These are phyloP conservation scores for Puccinia hordei DNA, from an alignment of 1,284 basidiomycete species.

Conservation along the genomic window DNA sequence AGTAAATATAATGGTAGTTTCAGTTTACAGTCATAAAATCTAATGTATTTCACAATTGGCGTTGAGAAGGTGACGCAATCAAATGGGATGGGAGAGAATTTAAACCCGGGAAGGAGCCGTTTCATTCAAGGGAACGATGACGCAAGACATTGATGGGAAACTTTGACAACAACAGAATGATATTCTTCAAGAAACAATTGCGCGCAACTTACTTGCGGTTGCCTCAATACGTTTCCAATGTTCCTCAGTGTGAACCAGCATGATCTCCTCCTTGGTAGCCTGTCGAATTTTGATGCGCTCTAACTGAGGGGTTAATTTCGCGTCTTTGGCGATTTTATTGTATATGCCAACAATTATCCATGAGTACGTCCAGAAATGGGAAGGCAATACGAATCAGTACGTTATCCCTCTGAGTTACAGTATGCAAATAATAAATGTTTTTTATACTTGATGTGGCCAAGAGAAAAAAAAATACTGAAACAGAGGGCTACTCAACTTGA, in stretches of 20 bases:
- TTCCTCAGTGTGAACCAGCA: constrained; percentile 83
- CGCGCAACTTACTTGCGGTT: constrained; percentile 31
- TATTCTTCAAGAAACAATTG: neutral
- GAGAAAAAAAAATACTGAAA: neutral
- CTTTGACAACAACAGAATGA: neutral
- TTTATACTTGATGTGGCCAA: neutral
- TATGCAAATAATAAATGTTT: too few species aligned
- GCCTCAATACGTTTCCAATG: constrained; percentile 83
- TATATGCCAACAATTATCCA: neutral
- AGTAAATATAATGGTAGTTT: constrained; percentile 53
- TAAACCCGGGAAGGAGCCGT: neutral
- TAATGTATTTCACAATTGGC: neutral
- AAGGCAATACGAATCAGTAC: neutral
- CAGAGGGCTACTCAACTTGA: constrained; percentile 12
- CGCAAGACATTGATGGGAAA: neutral
- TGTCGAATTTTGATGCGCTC: constrained; percentile 73
- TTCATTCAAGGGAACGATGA: neutral
- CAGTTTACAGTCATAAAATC: constrained; percentile 51
- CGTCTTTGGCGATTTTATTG: constrained; percentile 53
- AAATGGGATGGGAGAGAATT: neutral
- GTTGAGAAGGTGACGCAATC: neutral
- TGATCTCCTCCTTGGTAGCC: constrained; percentile 74
- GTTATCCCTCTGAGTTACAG: neutral
- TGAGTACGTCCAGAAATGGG: neutral
- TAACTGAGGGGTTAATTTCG: constrained; percentile 73